Conservation (phyloP, 192 early-diverging fungal species). For the Phlyctochytrium arcticum region DNA sequence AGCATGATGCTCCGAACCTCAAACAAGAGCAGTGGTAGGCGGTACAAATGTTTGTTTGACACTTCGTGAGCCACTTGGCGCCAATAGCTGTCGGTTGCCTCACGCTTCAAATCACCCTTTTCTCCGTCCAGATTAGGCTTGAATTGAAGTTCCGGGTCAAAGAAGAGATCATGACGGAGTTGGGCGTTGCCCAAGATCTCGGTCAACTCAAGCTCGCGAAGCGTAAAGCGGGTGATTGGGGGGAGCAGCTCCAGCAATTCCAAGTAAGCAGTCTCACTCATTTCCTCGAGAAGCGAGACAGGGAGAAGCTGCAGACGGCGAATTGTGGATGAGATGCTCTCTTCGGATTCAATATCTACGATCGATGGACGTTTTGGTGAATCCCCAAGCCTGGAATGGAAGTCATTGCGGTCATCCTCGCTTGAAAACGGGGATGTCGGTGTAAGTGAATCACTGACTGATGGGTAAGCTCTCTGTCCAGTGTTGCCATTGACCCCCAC, state of each 20-base stretch:
- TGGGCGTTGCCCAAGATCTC: conserved; percentile 82
- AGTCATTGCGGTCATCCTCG: too few relatives aligned
- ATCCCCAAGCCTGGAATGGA: too few relatives aligned
- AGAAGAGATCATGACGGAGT: conserved; percentile 83
- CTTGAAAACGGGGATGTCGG: too few relatives aligned
- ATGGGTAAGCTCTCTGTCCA: too few relatives aligned
- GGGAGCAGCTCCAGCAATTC: conserved; percentile 50
- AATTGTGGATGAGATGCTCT: conserved; percentile 26
- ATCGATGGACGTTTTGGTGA: too few relatives aligned
- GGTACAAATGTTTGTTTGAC: conserved; percentile 26
- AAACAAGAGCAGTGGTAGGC: conserved; percentile 63
- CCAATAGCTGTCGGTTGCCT: conserved; percentile 72
- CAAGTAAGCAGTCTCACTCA: conserved; percentile 39
- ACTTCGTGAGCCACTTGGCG: conserved; percentile 57
- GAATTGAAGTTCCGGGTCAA: conserved; percentile 87
- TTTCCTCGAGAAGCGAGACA: conserved; percentile 25
- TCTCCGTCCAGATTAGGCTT: conserved; percentile 78
- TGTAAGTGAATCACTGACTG: too few relatives aligned
- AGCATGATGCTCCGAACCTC: conserved; percentile 75
- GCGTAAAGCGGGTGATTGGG: conserved; percentile 78
- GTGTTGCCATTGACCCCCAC: too few relatives aligned
- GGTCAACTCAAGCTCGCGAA: conserved; percentile 77
- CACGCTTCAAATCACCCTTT: conserved; percentile 56
- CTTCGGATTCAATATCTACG: neutral
- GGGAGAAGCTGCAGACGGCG: conserved; percentile 30